Base-by-base conservation (phyloP, 1,284 basidiomycete genomes). In the Uromyces viciae-fabae region DNA sequence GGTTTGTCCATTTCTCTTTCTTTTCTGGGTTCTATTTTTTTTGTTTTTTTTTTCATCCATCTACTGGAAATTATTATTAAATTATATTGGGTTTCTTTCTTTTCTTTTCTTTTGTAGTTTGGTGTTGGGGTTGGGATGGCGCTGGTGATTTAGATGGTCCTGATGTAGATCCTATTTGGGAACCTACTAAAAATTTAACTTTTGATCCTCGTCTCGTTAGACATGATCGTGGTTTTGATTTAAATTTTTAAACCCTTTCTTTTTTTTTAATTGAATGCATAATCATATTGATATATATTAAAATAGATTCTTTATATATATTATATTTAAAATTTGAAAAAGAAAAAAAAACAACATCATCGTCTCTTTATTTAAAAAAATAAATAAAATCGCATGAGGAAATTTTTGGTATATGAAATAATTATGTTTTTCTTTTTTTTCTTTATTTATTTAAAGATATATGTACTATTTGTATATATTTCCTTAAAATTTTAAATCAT, bases 41-140 rank as follows among this genome's bases (percentile, higher is more conserved):
- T 33, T 75, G 11, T 38, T 36, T 15, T 49, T 49, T 49, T 22
- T 22, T 11, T n/a, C n/a, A n/a, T n/a, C n/a, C n/a, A n/a, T n/a
- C n/a, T n/a, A n/a, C n/a, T n/a, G n/a, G n/a, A n/a, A n/a, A n/a
- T 49, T 11, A 49, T 81, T 40, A n/a, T 25, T n/a, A 62, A 66
- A 7, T 9, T 15, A 3, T 15, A 9, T 28, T 38, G 9, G 40
- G 49, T 54, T 46, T 77, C 58, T 49, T 36, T 78, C 33, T 33
- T 69, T 56, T 80, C 82, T 9, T 36, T 75, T 8, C 3, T 19
- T 72, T 22, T 15, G 28, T 85, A 95, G 94, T 96, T 9, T 97
- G 94, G 94, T 97, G 94, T 86, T 97, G 95, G 95, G 95, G 95
- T 31, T 98, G 95, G 95, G 95, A 98, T 85, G 95, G 95, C 49